Conservation (phyloP, 2,329 filamentous ascomycete species). For the Cryoendolithus antarcticus region DNA sequence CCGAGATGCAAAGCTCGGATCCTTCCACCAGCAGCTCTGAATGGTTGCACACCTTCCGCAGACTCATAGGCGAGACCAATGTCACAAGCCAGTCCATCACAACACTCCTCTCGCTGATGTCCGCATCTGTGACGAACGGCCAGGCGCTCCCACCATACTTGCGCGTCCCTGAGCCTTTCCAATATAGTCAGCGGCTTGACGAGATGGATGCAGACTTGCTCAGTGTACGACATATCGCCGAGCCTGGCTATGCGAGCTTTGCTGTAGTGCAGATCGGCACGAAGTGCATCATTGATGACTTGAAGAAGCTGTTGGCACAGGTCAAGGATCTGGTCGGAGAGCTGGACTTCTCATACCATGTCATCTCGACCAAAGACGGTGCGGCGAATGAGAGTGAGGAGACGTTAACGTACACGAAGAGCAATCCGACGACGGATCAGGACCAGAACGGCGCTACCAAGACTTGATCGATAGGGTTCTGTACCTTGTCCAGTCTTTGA, state of each 20-base stretch:
- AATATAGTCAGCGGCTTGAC: slow-evolving; percentile 48
- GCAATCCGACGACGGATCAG: no score
- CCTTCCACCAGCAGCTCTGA: slow-evolving; percentile 11
- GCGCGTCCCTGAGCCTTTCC: slow-evolving; percentile 49
- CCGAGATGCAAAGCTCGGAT: slow-evolving; percentile 19
- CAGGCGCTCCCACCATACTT: slow-evolving; percentile 62
- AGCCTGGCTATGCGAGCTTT: slow-evolving; percentile 64
- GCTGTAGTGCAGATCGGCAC: slow-evolving; percentile 63
- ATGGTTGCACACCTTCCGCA: slow-evolving; percentile 53
- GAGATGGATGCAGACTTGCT: slow-evolving; percentile 49
- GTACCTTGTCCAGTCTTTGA: no score
- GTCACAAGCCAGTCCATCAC: slow-evolving; percentile 57
- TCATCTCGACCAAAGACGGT: slow-evolving; percentile 27
- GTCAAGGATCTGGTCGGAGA: slow-evolving; percentile 60
- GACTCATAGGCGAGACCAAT: slow-evolving; percentile 45
- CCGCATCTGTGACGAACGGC: slow-evolving; percentile 52
- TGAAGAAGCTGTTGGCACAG: slow-evolving; percentile 48
- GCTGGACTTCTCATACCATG: slow-evolving; percentile 59
- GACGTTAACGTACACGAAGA: slow-evolving; percentile 9
- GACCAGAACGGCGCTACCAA: no score
- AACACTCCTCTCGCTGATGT: slow-evolving; percentile 56
- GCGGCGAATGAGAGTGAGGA: slow-evolving; percentile 15
- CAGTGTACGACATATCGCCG: slow-evolving; percentile 51
- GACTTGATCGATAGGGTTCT: no score
- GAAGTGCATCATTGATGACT: slow-evolving; percentile 55